phyloP scores from a whole-genome alignment of 805 yeast genomes.

The Brettanomyces sp. region DNA sequence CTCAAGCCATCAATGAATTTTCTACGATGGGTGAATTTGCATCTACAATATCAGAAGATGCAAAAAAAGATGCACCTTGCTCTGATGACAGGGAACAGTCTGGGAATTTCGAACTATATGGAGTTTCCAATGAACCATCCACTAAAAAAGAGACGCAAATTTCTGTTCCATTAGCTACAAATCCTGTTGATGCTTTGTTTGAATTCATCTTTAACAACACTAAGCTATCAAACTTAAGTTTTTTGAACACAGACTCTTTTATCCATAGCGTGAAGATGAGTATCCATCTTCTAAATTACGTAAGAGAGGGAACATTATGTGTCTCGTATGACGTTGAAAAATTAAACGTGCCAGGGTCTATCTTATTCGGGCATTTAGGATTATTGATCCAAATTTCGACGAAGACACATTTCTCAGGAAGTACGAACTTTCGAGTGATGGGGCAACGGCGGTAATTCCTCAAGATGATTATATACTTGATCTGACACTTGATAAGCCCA shows the following conservation, averaged over 20 bases:
- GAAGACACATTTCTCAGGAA: conserved; percentile 1
- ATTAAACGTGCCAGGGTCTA: conserved; percentile 4
- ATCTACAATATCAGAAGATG: not conserved
- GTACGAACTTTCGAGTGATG: not conserved
- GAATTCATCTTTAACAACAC: conserved; percentile 11
- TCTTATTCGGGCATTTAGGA: conserved; percentile 8
- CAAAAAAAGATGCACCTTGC: not conserved
- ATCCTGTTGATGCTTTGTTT: conserved; percentile 14
- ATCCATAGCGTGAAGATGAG: conserved; percentile 9
- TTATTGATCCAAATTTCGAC: conserved; percentile 13
- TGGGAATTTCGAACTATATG: not conserved
- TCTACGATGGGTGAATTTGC: not conserved
- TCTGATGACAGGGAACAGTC: not conserved
- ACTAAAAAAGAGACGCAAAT: not conserved
- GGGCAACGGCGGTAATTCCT: not conserved
- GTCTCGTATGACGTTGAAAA: conserved; percentile 1
- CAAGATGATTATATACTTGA: not conserved
- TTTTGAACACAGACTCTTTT: conserved; percentile 12
- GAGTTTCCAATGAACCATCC: not conserved
- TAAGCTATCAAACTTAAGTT: conserved; percentile 10
- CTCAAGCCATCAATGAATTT: not conserved
- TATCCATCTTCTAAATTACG: conserved; percentile 14
- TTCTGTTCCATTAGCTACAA: conserved; percentile 10
- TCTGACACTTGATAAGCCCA: not conserved
- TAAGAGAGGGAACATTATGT: conserved; percentile 13